Evolutionary conservation across 2,329 filamentous ascomycete genomes (phyloP).

Genomic region (Elsinoe fawcettii): DNA sequence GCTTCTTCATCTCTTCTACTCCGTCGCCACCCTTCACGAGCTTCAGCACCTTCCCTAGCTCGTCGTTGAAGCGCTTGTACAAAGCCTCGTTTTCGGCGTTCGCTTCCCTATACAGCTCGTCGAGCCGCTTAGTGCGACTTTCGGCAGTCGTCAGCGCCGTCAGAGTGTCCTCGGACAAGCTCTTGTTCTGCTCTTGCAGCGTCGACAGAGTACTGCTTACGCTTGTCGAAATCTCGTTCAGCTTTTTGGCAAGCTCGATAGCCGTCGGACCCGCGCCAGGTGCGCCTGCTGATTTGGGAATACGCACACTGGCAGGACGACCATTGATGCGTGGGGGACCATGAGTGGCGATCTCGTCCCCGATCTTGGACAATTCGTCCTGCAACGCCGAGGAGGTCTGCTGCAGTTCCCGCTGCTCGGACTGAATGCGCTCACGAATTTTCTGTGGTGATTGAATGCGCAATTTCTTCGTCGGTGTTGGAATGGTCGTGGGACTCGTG

Average conservation of each 20-base stretch:
- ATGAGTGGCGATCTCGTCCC: conserved; percentile 62
- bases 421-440: conserved; percentile 72
- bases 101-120: conserved; percentile 80
- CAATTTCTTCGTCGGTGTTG: conserved; percentile 50
- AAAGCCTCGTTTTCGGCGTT: conserved; percentile 87
- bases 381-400: conserved; percentile 62
- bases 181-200: conserved; percentile 52
- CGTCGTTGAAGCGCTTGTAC: conserved; percentile 87
- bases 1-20: conserved; percentile 66
- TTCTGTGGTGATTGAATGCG: conserved; percentile 57
- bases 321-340: conserved; percentile 33
- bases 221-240: conserved; percentile 60
- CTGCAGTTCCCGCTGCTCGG: conserved; percentile 67
- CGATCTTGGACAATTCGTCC: conserved; percentile 70
- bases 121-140: conserved; percentile 69
- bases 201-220: conserved; percentile 55
- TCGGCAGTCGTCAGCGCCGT: conserved; percentile 65
- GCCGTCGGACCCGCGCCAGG: conserved; percentile 18
- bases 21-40: conserved; percentile 68
- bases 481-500: conserved; percentile 21
- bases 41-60: conserved; percentile 73
- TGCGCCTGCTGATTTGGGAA: conserved; percentile 22
- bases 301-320: conserved; percentile 34
- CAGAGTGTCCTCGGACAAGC: conserved; percentile 64
- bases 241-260: conserved; percentile 46